Evolutionary conservation across 1,284 basidiomycete genomes (phyloP), one percentile per base, ranked within the genome.

Genomic region (Microbotryum lychnidis-dioicae): DNA sequence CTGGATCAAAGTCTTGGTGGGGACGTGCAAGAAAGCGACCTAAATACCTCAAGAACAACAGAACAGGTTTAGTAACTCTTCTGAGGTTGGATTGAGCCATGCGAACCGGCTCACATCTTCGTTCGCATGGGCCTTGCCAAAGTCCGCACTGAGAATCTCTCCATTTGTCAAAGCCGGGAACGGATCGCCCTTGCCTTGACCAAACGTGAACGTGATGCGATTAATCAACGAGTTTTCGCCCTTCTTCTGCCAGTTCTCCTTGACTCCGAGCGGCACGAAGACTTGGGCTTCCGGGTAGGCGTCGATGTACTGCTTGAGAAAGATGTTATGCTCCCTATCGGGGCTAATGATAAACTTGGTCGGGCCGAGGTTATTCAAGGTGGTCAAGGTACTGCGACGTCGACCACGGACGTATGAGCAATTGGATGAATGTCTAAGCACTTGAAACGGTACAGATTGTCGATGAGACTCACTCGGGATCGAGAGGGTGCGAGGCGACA

Each of bases 21-120:
- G 80, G 18, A 79, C 77, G 73, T 97, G 94, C 65, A 88, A 82
- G 75, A 93, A 96, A 0, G 89, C 89, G 20, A 96, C 83, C 66
- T 97, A 18, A 3, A 42, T 42, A 6, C 94, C 73, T 90, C 71
- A 65, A 57, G 4, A 64, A 58, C 8, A 61, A 56, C 42, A 70
- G 20, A 50, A 27, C 27, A 14, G 18, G 27, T 50, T 23, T 3
- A 23, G 48, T 9, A 4, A n/a, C n/a, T 25, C 25, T 25, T 50
- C 20, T 21, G 8, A 20, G 2, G 47, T 14, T 23, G 53, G 8
- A 37, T 23, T 21, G 37, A 42, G 12, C 16, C 4, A 62, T 44
- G 29, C 3, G 12, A 23, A 7, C 9, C 7, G 8, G 18, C 62
- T 50, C 55, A 68, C 69, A 42, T 42, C 37, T 62, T 70, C 66